These are phyloP conservation scores for Pezicula rhizophila DNA, from an alignment of 2,329 filamentous ascomycete genomes.

Conservation along the genomic window DNA sequence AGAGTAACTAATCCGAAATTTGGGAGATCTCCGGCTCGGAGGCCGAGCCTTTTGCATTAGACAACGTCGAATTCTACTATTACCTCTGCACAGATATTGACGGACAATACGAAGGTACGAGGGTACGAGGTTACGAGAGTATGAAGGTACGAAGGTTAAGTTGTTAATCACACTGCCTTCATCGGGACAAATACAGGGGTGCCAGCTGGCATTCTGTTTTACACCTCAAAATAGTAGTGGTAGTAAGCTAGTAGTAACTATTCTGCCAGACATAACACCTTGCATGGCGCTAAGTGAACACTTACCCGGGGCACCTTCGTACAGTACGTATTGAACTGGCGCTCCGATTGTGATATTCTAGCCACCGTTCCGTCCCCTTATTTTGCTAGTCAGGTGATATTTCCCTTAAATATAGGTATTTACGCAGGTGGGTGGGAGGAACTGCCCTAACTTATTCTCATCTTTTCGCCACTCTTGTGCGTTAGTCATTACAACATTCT, in stretches of 20 bases:
- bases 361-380: neutral
- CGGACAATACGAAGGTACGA: too few relatives aligned
- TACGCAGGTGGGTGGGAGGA: neutral
- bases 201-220: too few relatives aligned
- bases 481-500: neutral
- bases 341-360: neutral
- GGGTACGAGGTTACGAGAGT: too few relatives aligned
- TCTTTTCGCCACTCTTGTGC: neutral
- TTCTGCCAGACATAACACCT: too few relatives aligned
- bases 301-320: too few relatives aligned
- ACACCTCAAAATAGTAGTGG: too few relatives aligned
- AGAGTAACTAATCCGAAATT: too few relatives aligned
- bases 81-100: neutral
- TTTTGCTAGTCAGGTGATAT: neutral
- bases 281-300: too few relatives aligned
- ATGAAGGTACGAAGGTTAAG: too few relatives aligned
- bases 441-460: neutral
- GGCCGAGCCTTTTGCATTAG: neutral
- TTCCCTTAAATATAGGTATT: neutral
- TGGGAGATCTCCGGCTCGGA: neutral
- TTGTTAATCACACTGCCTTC: too few relatives aligned
- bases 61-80: neutral
- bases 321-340: neutral
- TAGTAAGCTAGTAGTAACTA: too few relatives aligned
- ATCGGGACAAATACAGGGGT: too few relatives aligned